Evolutionary conservation across 768 basidiomycete species (phyloP).

Genomic region (Leucocoprinus birnbaumii): DNA sequence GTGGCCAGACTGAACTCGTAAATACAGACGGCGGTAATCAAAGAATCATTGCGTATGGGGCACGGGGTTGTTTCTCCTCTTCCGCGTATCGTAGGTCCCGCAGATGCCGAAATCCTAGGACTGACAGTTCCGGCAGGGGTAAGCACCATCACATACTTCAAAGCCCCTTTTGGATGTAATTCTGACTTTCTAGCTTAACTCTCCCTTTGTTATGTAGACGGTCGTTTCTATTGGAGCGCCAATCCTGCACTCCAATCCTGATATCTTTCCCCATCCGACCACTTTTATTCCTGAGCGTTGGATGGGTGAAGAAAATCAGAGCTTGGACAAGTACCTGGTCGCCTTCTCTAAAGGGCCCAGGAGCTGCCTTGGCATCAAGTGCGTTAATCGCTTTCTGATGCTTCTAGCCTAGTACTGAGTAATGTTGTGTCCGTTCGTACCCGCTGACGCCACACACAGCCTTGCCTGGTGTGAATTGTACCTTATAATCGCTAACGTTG

Average conservation of each 20-base stretch:
- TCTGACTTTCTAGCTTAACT: background rate
- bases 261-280: conserved; percentile 38
- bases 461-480: conserved; percentile 31
- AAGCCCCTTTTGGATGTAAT: too few species aligned
- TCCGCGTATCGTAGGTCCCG: conserved; percentile 35
- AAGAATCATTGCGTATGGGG: conserved; percentile 42
- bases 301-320: conserved; percentile 30
- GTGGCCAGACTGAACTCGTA: background rate
- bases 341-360: conserved; percentile 43
- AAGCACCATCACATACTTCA: conserved; percentile 5
- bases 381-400: conserved; percentile 10
- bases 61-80: conserved; percentile 36
- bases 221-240: conserved; percentile 37
- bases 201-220: conserved; percentile 25
- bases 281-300: conserved; percentile 41
- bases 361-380: conserved; percentile 45
- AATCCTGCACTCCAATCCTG: conserved; percentile 35
- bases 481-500: conserved; percentile 28
- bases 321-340: conserved; percentile 40
- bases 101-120: conserved; percentile 33
- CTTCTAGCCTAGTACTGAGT: background rate
- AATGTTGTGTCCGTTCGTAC: too few species aligned
- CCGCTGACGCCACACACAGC: conserved; percentile 13
- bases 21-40: conserved; percentile 41
- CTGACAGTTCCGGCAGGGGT: conserved; percentile 35